Conservation (phyloP, 2,329 filamentous ascomycete genomes). For the Dothideomycetes sp. region DNA sequence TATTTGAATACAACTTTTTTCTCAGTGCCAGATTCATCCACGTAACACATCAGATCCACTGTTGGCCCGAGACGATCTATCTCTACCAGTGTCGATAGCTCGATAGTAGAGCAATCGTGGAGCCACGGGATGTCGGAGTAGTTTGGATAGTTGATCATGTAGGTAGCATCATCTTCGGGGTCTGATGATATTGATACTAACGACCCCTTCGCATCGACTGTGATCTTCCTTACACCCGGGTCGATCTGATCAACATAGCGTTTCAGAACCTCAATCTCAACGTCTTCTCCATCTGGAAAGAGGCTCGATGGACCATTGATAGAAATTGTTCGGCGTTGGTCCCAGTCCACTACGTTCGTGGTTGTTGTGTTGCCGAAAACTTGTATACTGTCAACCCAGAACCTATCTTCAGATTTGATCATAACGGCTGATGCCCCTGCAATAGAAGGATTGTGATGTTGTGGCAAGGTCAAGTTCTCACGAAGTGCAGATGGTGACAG, state of each 20-base stretch:
- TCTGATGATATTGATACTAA: conserved; percentile 2
- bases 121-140: neutral
- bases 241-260: neutral
- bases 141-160: neutral
- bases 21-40: no score
- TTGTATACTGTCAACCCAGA: neutral
- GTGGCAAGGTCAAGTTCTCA: no score
- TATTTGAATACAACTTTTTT: no score
- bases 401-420: neutral
- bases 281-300: neutral
- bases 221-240: neutral
- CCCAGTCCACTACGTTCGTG: conserved; percentile 3
- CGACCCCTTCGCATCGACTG: neutral
- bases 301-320: neutral
- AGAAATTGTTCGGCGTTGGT: neutral
- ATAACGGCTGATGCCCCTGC: no score
- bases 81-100: no score
- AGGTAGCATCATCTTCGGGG: neutral
- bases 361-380: neutral
- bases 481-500: no score
- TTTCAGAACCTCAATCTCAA: neutral
- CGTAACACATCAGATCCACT: no score
- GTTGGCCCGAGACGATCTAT: no score
- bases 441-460: no score
- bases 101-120: no score